phyloP scores from a whole-genome alignment of 2,329 filamentous ascomycete species.

The Xylariomycetidae sp. region DNA sequence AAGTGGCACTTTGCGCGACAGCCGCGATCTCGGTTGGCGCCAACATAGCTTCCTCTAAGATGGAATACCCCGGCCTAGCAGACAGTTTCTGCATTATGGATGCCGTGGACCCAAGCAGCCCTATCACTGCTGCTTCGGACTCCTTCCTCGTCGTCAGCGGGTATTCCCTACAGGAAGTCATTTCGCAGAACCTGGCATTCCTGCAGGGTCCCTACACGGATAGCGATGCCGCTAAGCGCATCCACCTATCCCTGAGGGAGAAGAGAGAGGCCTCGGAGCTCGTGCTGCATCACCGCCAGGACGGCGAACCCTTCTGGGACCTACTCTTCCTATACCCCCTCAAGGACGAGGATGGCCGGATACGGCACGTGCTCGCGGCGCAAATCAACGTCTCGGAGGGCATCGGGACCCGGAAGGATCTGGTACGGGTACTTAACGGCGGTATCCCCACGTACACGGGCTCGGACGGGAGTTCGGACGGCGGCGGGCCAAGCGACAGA shows the following conservation, averaged over 20 bases:
- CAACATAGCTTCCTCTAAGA: constrained; percentile 25
- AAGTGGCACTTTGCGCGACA: constrained; percentile 42
- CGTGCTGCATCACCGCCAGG: constrained; percentile 46
- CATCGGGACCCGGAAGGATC: constrained; percentile 44
- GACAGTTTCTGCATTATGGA: constrained; percentile 56
- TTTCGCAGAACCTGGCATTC: constrained; percentile 46
- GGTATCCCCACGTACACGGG: constrained; percentile 28
- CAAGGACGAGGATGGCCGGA: constrained; percentile 39
- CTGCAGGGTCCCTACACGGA: constrained; percentile 46
- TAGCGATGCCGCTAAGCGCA: constrained; percentile 31
- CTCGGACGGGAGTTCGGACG: constrained; percentile 17
- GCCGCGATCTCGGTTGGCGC: constrained; percentile 27
- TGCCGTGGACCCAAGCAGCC: constrained; percentile 43
- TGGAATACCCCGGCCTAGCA: constrained; percentile 48
- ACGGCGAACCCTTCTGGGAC: constrained; percentile 53
- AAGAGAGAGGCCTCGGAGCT: constrained; percentile 39
- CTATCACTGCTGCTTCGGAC: constrained; percentile 45
- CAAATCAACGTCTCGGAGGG: constrained; percentile 55
- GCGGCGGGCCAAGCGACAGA: constrained; percentile 4
- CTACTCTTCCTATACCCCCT: constrained; percentile 51
- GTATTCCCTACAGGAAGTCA: constrained; percentile 40
- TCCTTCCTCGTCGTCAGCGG: constrained; percentile 49
- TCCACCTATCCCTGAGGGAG: constrained; percentile 21
- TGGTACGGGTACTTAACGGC: constrained; percentile 44
- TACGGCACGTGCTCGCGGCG: constrained; percentile 50